Base-by-base conservation (phyloP, 1,139 yeast species). In the Zygoascus meyerae region DNA sequence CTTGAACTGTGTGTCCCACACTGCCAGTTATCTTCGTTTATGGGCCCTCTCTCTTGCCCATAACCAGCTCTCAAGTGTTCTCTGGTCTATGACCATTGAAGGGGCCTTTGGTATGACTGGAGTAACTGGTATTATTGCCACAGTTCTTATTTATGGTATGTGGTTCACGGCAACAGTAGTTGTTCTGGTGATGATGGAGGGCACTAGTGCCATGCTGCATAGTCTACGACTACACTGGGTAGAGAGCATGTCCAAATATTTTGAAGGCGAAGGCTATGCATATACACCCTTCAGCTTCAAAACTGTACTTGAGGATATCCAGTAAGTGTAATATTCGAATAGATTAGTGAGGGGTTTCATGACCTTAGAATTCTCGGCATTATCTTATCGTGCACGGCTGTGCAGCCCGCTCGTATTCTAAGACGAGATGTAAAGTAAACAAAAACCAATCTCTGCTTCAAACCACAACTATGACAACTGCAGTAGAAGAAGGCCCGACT, bases 41-140 rank as follows among this genome's bases (percentile, higher is more conserved):
- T 94, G 98, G 98, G 99, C 99, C 1, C 75, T 94, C 53, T 90
- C 97, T 1, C 77, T 94, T 53, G 99, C 99, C 0, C 99, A 94
- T 65, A 95, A 95, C 18, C 98, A 94, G 71, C 77, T 94, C 56
- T 89, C 97, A 1, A 74, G 90, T 17, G 99, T 94, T 29, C 71
- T 94, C 59, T 94, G 98, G 98, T 74, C 85, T 35, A 92, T 92
- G 99, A 92, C 98, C 0, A 78, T 92, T 46, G 77, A 78, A 53
- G 83, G 84, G 57, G 86, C 96, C 0, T 90, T 92, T 69, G 83
- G 84, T 2, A 68, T 75, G 37, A 73, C 81, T 6, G 97, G 97
- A 0, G 60, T 73, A 2, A 55, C 65, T 21, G 97, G 97, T 11
- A 80, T 86, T 3, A 52, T 83, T 26, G 77, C 78, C 75, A 80